These are phyloP conservation scores for Brassica incana DNA, from an alignment of 345 rosid species.

Conservation along the genomic window DNA sequence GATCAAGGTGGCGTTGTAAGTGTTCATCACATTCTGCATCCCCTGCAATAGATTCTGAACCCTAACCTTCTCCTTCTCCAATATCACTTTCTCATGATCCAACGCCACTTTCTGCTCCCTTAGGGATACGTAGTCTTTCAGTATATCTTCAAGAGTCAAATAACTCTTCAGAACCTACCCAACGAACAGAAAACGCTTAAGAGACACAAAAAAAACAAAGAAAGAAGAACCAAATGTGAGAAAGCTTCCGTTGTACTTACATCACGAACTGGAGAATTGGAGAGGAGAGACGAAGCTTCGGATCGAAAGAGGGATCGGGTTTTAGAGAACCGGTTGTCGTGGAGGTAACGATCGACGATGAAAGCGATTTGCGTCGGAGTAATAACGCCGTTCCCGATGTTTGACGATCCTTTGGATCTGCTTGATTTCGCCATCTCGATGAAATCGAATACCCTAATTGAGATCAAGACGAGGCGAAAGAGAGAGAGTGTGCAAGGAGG, in stretches of 20 bases:
- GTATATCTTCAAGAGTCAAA: slow-evolving; percentile 57
- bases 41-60: slow-evolving; percentile 65
- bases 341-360: slow-evolving; percentile 83
- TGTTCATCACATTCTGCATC: slow-evolving; percentile 71
- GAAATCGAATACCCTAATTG: slow-evolving; percentile 17
- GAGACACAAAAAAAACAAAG: neutral
- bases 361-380: slow-evolving; percentile 80
- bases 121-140: slow-evolving; percentile 67
- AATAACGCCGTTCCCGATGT: slow-evolving; percentile 62
- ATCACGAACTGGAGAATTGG: slow-evolving; percentile 62
- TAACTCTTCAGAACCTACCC: slow-evolving; percentile 63
- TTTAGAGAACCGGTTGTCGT: slow-evolving; percentile 58
- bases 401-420: slow-evolving; percentile 46
- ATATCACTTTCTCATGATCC: slow-evolving; percentile 58
- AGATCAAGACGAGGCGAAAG: neutral
- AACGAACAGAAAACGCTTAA: neutral
- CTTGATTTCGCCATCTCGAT: slow-evolving; percentile 56
- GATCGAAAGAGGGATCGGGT: slow-evolving; percentile 56
- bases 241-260: neutral
- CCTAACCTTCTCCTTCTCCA: slow-evolving; percentile 70
- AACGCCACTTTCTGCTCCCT: slow-evolving; percentile 67
- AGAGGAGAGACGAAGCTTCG: slow-evolving; percentile 73
- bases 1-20: slow-evolving; percentile 50
- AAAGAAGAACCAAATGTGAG: neutral
- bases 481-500: neutral